A percentile compares a stretch with the other conserved stretches of the same genome.
phyloP scores from a whole-genome alignment of 2,329 filamentous ascomycete genomes.

The Xylaria sp. region DNA sequence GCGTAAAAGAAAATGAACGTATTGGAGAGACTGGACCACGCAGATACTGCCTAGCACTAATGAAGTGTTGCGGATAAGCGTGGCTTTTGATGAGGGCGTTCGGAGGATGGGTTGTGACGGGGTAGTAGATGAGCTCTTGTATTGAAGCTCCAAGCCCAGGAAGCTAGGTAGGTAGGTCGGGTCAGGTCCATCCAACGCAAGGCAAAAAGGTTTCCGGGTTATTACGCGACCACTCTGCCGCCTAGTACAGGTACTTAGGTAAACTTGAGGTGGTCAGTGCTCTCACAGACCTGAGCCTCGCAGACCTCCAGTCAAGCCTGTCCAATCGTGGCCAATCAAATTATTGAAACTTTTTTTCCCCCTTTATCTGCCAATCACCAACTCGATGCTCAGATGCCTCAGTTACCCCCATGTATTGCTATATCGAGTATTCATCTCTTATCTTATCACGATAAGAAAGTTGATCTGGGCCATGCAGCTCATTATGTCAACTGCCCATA shows the following conservation, averaged over 20 bases:
- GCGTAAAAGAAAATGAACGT: background rate
- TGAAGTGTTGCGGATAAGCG: background rate
- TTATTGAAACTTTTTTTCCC: background rate
- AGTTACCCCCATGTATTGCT: background rate
- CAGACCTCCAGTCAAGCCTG: no score
- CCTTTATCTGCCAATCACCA: background rate
- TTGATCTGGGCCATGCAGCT: no score
- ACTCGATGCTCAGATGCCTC: background rate
- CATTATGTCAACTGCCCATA: no score
- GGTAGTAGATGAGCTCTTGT: background rate
- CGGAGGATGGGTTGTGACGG: background rate
- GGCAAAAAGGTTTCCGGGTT: constrained; percentile 21
- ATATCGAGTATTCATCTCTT: constrained; percentile 12
- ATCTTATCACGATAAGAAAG: constrained; percentile 26
- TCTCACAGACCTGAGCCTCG: background rate
- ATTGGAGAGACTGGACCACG: no score
- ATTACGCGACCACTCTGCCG: constrained; percentile 39
- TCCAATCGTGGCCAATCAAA: constrained; percentile 9
- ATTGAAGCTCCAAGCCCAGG: background rate
- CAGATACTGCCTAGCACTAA: no score
- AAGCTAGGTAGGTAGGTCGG: constrained; percentile 10
- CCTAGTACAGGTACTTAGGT: constrained; percentile 24
- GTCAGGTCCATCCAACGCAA: constrained; percentile 23
- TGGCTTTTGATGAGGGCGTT: no score
- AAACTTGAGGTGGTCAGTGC: constrained; percentile 26